These are phyloP conservation scores for Geranomyces variabilis DNA, from an alignment of 192 early-diverging fungal genomes.

Conservation along the genomic window DNA sequence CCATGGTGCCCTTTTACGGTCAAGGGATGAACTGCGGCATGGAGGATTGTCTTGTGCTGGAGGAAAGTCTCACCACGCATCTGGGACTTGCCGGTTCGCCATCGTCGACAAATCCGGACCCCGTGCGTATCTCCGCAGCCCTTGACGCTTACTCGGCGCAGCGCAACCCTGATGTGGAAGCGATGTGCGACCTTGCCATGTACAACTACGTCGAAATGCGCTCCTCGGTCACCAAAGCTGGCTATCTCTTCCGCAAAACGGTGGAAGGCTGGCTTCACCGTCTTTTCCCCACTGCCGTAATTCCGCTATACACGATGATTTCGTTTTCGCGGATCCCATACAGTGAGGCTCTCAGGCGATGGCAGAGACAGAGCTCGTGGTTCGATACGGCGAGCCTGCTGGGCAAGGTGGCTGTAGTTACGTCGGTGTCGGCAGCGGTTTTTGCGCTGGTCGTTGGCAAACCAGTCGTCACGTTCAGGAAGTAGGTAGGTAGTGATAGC, in stretches of 20 bases:
- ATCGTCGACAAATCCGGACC: not conserved
- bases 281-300: conserved; percentile 68
- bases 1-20: conserved; percentile 98
- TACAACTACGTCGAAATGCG: conserved; percentile 97
- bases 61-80: conserved; percentile 50
- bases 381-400: conserved; percentile 15
- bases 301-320: conserved; percentile 97
- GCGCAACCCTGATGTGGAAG: conserved; percentile 75
- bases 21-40: conserved; percentile 98
- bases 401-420: not conserved
- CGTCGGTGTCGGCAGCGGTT: not conserved
- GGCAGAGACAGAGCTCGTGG: conserved; percentile 40
- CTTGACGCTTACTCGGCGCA: conserved; percentile 73
- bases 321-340: conserved; percentile 90
- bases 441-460: not conserved
- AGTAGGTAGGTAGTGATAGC: too few species aligned
- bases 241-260: conserved; percentile 76
- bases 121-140: conserved; percentile 51
- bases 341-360: conserved; percentile 55
- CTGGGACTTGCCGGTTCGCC: conserved; percentile 23
- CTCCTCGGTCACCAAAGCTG: conserved; percentile 71
- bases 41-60: conserved; percentile 82
- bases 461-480: not conserved
- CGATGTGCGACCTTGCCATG: conserved; percentile 92
- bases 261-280: conserved; percentile 79